These are phyloP conservation scores for Cyanidiococcus yangmingshanensis DNA, from an alignment of 23 red algal species.

Conservation along the genomic window DNA sequence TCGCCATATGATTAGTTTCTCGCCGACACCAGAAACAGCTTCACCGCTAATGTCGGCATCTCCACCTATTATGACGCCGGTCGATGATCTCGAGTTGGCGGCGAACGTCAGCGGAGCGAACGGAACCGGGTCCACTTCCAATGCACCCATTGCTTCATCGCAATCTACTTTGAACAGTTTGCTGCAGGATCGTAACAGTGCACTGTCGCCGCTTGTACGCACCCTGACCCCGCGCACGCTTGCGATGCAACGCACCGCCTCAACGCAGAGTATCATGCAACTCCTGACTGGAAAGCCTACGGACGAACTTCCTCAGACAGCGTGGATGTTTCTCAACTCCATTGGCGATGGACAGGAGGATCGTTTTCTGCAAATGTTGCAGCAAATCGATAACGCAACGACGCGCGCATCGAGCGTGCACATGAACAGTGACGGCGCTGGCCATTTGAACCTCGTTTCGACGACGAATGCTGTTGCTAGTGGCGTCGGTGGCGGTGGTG, in stretches of 20 bases:
- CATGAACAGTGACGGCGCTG: too few species aligned
- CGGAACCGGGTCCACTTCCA: too few species aligned
- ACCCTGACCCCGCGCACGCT: neutral
- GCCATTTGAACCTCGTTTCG: too few species aligned
- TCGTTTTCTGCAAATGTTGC: neutral
- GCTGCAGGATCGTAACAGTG: neutral
- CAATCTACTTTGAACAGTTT: too few species aligned
- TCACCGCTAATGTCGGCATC: neutral
- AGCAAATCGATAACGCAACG: neutral
- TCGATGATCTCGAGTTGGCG: neutral
- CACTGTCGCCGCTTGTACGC: neutral
- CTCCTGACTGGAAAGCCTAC: neutral
- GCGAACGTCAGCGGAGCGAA: neutral
- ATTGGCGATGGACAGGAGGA: neutral
- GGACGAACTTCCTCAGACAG: neutral
- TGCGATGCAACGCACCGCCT: neutral
- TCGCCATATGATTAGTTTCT: neutral
- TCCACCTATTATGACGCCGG: neutral
- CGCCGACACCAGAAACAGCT: neutral
- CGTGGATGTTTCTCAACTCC: constrained; percentile 10
- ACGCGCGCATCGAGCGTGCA: neutral
- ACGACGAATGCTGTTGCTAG: too few species aligned
- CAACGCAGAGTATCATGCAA: constrained; percentile 1
- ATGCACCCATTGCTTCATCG: too few species aligned
- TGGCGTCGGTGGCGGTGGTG: too few species aligned